Base-by-base conservation (phyloP, 257 asterid species). In the Parsonsia alboflavescens region DNA sequence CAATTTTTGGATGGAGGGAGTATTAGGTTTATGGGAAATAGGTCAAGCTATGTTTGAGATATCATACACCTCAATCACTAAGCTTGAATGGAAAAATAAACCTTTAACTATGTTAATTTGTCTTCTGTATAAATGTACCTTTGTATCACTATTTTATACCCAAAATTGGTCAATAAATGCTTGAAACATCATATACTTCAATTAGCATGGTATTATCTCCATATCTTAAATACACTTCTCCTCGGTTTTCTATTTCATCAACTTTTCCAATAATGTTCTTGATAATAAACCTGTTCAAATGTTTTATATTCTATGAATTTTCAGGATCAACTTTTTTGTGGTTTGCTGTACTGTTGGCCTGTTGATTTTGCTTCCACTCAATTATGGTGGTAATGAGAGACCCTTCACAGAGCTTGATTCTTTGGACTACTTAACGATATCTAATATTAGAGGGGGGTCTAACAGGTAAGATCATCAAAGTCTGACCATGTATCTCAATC, bases 251-350 rank as follows among this genome's bases (percentile, higher is more conserved):
- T 66, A 1, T 33, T 2, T 24, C 30, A 21, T 66, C 12, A 21
- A 17, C 28, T 16, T 46, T 68, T 68, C 56, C 36, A 33, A 33
- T 33, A 33, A 33, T 33, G 39, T 33, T 33, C 3, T 33, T 33
- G 39, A 22, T 19, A 10, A 36, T 39, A 16, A 39, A 62, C 42
- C 21, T 69, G 21, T 26, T 15, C 5, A 16, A 36, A 62, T 61
- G 21, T 53, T 7, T 39, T 75, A 3, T 67, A 21, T 24, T 19
- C 46, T 17, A 33, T 54, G 12, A 28, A 26, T 53, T 75, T 84
- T 88, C 97, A 94, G 99, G 93, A 88, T 88, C 85, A 88, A 85
- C 33, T 90, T 90, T 86, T 94, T 92, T 77, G 42, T 85, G 76
- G 90, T 88, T 65, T 86, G 91, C 86, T 88, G 96, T 78, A 74